Evolutionary conservation across 2,329 filamentous ascomycete species (phyloP).

Genomic region (Arthrobotrys entomopaga): DNA sequence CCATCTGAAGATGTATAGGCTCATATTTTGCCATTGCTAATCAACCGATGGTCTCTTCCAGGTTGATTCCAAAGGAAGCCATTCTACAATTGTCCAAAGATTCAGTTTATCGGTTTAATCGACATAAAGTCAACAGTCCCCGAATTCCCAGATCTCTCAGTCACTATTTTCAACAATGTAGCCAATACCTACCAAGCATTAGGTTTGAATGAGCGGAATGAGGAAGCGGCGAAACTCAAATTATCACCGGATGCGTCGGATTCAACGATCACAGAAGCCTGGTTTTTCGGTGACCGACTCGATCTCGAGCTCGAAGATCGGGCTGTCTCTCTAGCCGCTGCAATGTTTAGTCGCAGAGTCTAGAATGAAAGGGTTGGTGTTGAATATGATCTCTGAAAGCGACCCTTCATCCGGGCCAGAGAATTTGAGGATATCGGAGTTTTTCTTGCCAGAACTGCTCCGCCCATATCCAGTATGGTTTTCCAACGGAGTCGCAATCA

Average conservation of each 20-base stretch:
- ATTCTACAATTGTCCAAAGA: neutral
- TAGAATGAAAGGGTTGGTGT: constrained; percentile 16
- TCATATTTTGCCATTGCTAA: too few relatives aligned
- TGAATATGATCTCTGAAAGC: too few relatives aligned
- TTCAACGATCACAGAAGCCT: constrained; percentile 20
- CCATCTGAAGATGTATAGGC: too few relatives aligned
- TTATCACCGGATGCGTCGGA: constrained; percentile 8
- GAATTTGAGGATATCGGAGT: neutral
- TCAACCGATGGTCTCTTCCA: too few relatives aligned
- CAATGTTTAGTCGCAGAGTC: constrained; percentile 24
- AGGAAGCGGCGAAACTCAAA: constrained; percentile 5
- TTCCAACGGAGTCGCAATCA: constrained; percentile 14
- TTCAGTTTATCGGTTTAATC: constrained; percentile 32
- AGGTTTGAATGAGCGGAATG: constrained; percentile 11
- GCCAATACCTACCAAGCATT: constrained; percentile 17
- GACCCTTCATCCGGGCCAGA: too few relatives aligned
- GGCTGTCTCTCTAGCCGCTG: constrained; percentile 30
- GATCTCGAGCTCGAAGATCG: constrained; percentile 28
- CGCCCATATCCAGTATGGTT: constrained; percentile 23
- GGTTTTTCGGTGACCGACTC: constrained; percentile 29
- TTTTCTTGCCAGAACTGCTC: constrained; percentile 1
- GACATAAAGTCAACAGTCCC: constrained; percentile 1
- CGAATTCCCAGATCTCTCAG: constrained; percentile 1
- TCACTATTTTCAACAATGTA: constrained; percentile 18
- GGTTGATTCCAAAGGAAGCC: too few relatives aligned